Evolutionary conservation across 495 filamentous ascomycete genomes (phyloP).

Genomic region (Neurospora sp.): DNA sequence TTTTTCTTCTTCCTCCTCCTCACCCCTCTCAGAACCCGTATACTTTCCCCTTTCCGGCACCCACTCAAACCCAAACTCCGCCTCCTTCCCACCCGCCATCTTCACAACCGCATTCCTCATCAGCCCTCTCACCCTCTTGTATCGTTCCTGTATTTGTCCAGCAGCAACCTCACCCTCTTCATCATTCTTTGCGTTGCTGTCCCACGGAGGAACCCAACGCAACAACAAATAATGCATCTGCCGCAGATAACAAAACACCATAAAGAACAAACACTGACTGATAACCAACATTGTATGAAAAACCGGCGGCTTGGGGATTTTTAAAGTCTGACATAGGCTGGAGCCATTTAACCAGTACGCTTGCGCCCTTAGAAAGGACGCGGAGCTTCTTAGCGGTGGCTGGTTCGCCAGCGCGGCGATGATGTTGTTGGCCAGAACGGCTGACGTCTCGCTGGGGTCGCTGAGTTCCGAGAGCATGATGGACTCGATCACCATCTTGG

Average conservation of each 20-base stretch:
- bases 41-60: conserved; percentile 35
- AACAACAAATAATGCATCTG: background rate
- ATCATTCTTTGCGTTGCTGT: conserved; percentile 6
- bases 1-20: background rate
- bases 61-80: conserved; percentile 55
- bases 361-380: conserved; percentile 53
- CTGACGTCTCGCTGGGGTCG: conserved; percentile 46
- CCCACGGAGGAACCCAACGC: conserved; percentile 38
- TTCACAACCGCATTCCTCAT: conserved; percentile 11
- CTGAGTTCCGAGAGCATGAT: conserved; percentile 51
- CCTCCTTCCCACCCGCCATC: conserved; percentile 21
- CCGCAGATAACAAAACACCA: conserved; percentile 41
- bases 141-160: background rate
- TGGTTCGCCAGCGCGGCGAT: conserved; percentile 52
- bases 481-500: conserved; percentile 55
- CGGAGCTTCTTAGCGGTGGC: conserved; percentile 52
- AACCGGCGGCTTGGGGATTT: conserved; percentile 23
- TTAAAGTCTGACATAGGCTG: conserved; percentile 26
- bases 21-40: conserved; percentile 9
- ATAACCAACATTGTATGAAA: conserved; percentile 53
- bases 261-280: conserved; percentile 60
- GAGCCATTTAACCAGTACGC: conserved; percentile 60
- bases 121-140: background rate
- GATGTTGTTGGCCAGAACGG: conserved; percentile 62
- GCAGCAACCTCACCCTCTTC: conserved; percentile 34